Evolutionary conservation across 176 grass and related monocot genomes (phyloP).

Genomic region (Aegilops tauschii): DNA sequence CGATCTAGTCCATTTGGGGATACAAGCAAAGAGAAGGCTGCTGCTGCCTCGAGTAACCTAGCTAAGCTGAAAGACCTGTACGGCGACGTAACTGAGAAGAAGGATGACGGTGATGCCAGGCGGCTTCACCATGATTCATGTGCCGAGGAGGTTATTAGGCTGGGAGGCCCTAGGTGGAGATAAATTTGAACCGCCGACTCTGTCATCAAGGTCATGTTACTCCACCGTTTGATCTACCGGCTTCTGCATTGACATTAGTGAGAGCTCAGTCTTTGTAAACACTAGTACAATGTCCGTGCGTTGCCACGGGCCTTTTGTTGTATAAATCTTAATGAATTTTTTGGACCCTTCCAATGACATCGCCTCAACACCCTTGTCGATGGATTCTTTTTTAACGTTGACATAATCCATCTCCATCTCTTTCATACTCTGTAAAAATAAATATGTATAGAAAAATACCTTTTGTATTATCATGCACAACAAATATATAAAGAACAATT

Average conservation of each 20-base stretch:
- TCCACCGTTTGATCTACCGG: not conserved
- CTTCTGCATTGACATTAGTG: not conserved
- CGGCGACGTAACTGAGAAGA: slow-evolving; percentile 59
- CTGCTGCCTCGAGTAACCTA: slow-evolving; percentile 55
- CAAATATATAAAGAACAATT: too few species aligned
- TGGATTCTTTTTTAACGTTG: too few species aligned
- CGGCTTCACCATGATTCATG: slow-evolving; percentile 54
- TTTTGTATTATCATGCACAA: too few species aligned
- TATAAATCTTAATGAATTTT: too few species aligned
- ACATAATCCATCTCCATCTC: too few species aligned
- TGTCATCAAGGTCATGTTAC: not conserved
- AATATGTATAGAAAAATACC: too few species aligned
- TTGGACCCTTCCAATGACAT: too few species aligned
- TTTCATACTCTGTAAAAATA: too few species aligned
- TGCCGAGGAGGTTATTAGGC: slow-evolving; percentile 79
- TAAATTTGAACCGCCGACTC: slow-evolving; percentile 10
- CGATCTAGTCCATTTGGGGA: slow-evolving; percentile 37
- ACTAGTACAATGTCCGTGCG: too few species aligned
- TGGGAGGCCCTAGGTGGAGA: slow-evolving; percentile 71
- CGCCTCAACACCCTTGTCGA: too few species aligned
- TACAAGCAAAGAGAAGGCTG: slow-evolving; percentile 44
- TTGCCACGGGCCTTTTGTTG: too few species aligned
- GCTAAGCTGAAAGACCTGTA: slow-evolving; percentile 90
- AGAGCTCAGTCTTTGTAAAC: not conserved
- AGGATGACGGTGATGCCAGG: slow-evolving; percentile 41